Conservation (phyloP, 225 moss, liverwort and hornwort genomes). For the Polytrichum formosum region DNA sequence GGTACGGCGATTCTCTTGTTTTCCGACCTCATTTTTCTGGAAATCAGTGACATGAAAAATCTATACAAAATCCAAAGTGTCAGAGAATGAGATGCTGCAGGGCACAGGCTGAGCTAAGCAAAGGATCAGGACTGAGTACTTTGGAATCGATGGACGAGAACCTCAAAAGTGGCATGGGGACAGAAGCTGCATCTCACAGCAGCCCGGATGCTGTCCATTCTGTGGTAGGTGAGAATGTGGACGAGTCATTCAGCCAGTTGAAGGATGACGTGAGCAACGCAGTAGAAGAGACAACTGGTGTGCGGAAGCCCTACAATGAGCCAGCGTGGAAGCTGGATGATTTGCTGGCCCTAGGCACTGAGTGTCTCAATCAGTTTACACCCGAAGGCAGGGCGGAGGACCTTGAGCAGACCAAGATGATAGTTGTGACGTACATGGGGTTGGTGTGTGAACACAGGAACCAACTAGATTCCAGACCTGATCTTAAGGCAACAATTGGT, state of each 20-base stretch:
- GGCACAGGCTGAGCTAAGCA: too few relatives aligned
- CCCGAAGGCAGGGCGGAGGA: neutral
- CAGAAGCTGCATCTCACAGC: neutral
- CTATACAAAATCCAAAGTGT: too few relatives aligned
- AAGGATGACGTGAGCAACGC: neutral
- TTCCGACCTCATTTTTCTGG: too few relatives aligned
- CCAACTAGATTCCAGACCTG: slow-evolving; percentile 2
- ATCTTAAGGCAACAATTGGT: neutral
- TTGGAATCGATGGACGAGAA: neutral
- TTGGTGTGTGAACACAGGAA: slow-evolving; percentile 3
- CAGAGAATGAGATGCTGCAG: too few relatives aligned
- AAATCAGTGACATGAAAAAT: too few relatives aligned
- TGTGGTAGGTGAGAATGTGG: neutral
- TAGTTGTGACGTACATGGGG: neutral
- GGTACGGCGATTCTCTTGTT: too few relatives aligned
- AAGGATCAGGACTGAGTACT: too few relatives aligned
- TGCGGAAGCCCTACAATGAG: neutral
- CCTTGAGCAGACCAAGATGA: neutral
- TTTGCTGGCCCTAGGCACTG: neutral
- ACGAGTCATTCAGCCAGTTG: neutral
- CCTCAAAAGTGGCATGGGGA: neutral
- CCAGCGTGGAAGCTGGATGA: neutral
- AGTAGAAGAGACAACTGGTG: neutral
- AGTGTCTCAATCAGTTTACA: neutral
- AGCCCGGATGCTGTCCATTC: neutral